Base-by-base conservation (phyloP, 1,284 basidiomycete species). In the Irpex sp. region DNA sequence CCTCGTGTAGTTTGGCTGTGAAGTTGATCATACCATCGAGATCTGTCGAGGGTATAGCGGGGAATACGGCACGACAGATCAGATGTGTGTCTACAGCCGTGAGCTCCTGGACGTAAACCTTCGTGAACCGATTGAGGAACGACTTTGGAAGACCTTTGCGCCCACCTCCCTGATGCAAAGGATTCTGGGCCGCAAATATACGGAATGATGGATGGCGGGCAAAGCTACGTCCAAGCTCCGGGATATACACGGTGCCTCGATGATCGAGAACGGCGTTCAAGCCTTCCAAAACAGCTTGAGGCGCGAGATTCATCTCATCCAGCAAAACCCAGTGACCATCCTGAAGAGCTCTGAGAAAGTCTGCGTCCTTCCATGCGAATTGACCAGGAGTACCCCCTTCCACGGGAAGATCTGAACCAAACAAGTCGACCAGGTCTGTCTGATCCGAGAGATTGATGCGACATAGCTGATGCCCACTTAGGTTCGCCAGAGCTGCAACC, bases 401-500 rank as follows among this genome's bases (percentile, higher is more conserved):
- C 1, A 97, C 90, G 5, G 97, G 97, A 17, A 99, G 82, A 75
- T 99, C 97, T 39, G 95, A 95, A 13, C 97, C 97, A 70, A 99
- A 98, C 4, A 99, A 83, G 72, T 99, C 97, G 60, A 95, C 89
- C 15, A 99, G 83, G 75, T 99, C 97, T 0, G 97, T 99, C 77
- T 99, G 97, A 71, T 99, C 97, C 4, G 98, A 99, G 43, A 99
- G 78, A 77, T 99, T 99, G 83, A 99, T 97, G n/a, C 98, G 90
- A 72, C 90, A 94, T 13, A 99, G 82, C 35, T 83, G 77, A 70
- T 95, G 87, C 11, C 94, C 93, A 19, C 91, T 83, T 6, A 92
- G 79, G 63, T 88, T 88, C 17, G 96, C 95, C 2, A 99, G 80
- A 3, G 97, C 96, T 13, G 89, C 84, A 61, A 99, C 83, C 4